Base-by-base conservation (phyloP, 306 rosid genomes). In the Vigna trinervia region DNA sequence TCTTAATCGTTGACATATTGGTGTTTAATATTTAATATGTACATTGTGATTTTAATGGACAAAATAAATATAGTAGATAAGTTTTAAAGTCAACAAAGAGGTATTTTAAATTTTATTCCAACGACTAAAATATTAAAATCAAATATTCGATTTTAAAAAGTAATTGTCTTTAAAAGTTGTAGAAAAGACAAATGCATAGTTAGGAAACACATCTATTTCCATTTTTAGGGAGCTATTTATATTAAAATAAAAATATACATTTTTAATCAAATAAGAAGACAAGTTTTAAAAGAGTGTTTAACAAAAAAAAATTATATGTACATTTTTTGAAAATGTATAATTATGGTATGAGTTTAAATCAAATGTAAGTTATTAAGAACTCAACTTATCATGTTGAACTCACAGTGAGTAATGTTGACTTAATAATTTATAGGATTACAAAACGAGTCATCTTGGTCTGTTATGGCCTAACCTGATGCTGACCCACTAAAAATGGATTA, bases 391-490 rank as follows among this genome's bases (percentile, higher is more conserved):
- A 5, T 4, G 36, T 0, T 32, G 5, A 32, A 32, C 5, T 32
- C 1, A 4, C 0, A 3, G 1, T 32, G 5, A 32, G 5, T 32
- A 4, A 32, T 4, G 36, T 32, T 32, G 0, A 32, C 5, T 32
- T 4, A 0, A 0, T 32, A 4, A 32, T 26, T 26, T 26, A 26
- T 26, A 26, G 3, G 3, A 26, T 2, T 2, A 26, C 0, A 26
- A 26, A 26, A 26, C 0, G 3, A 3, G 28, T 26, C 3, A 26
- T 2, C 28, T 26, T 26, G 28, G 28, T 26, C 0, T 26, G 3
- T 26, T 26, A 26, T 26, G 3, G 4, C 0, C 3, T 26, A 26
- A 26, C 3, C 0, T 26, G 0, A 0, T 26, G 28, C 0, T 26
- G 4, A 26, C 28, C 3, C 28, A 26, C 0, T 26, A 26, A 26